Evolutionary conservation across 169 alveolate genomes (phyloP), one percentile per base, ranked within the genome.

Genomic region (Plasmodium knowlesi): DNA sequence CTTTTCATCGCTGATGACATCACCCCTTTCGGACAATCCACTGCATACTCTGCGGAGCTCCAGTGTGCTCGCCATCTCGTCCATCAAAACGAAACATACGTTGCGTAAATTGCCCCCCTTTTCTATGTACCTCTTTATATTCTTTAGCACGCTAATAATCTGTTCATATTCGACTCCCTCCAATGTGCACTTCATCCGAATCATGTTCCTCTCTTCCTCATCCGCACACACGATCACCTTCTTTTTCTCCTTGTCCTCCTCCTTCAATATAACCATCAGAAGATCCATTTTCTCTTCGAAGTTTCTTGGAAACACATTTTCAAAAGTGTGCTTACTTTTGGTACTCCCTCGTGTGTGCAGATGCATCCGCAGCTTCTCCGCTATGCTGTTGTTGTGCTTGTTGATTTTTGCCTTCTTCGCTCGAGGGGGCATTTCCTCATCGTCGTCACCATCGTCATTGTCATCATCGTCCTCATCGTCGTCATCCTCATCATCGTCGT

Each of bases 101-200:
- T 46, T 28, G 1, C 71, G 43, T 19, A 28, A 79, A 9, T 57
- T 78, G 3, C n/a, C 72, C 32, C 82, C 82, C 34, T 89, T 89
- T 16, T 14, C 25, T 34, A 89, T 1, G 72, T 22, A 89, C 34
- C 82, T 70, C 73, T 89, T 89, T 79, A 89, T 79, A 57, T 79
- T 89, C 43, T 89, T 89, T 89, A 79, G 19, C 2, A 10, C 5
- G 50, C 73, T 37, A 41, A 89, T 1, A 16, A 89, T 53, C 34
- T 89, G 6, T 10, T 89, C 94, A 79, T 89, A 89, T 39, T 89
- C 90, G 1, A 79, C 73, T 8, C 82, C 71, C 82, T 78, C 94
- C 82, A 79, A 9, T 73, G 41, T 19, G 53, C 94, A 89, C 82
- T 89, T 89, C 83, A 79, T 89, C 34, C 82, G 71, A 5, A 89